phyloP scores from a whole-genome alignment of 192 early-diverging fungal species.

The Backusella tuberculispora region DNA sequence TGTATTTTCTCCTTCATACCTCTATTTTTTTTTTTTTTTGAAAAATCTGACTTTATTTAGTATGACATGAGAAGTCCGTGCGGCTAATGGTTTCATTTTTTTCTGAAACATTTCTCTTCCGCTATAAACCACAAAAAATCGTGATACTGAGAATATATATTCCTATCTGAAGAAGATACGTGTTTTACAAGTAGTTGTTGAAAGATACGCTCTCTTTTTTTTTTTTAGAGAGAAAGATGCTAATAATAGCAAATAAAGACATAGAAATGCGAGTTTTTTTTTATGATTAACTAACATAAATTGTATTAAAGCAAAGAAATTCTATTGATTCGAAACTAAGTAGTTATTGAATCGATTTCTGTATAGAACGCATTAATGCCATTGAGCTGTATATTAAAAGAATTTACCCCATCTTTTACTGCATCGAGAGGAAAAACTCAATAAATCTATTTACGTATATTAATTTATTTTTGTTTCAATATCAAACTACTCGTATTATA shows the following conservation, averaged over 20 bases:
- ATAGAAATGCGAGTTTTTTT: too few species aligned
- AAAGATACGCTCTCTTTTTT: not conserved
- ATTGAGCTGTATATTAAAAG: not conserved
- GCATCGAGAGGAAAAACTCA: not conserved
- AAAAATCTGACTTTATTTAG: not conserved
- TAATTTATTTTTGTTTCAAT: not conserved
- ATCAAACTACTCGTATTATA: not conserved
- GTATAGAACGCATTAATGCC: not conserved
- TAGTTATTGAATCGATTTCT: not conserved
- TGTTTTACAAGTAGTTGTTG: not conserved
- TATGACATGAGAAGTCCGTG: not conserved
- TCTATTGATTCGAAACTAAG: not conserved
- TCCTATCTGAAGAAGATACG: not conserved
- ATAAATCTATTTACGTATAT: not conserved
- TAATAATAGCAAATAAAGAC: too few species aligned
- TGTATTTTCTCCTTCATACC: not conserved
- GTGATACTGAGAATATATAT: not conserved
- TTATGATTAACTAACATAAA: not conserved
- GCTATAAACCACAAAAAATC: not conserved
- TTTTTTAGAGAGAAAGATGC: not conserved
- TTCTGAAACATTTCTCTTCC: constrained; percentile 6
- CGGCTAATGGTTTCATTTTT: not conserved
- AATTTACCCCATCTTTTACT: constrained; percentile 8
- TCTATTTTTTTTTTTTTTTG: not conserved
- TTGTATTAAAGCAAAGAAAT: not conserved